Evolutionary conservation across 179 eudicot species (phyloP).

Genomic region (Carnegiea gigantea): DNA sequence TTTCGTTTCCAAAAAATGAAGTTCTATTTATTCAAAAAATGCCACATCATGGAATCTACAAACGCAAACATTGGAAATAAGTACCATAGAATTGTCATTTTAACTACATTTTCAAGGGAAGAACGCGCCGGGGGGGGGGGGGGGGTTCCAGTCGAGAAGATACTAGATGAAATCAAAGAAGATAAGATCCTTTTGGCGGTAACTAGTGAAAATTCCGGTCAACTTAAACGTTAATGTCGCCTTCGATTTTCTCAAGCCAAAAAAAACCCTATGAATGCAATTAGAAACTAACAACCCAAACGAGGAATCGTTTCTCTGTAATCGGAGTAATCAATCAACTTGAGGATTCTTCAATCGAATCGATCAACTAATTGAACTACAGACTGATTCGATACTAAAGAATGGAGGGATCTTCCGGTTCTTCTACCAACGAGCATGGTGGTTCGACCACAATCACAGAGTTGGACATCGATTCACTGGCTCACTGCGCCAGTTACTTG

Average conservation of each 20-base stretch:
- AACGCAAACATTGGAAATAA: too few species aligned
- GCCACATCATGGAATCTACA: too few species aligned
- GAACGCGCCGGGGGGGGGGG: too few species aligned
- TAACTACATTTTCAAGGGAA: too few species aligned
- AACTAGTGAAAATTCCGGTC: background rate
- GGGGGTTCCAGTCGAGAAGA: too few species aligned
- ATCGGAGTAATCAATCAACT: background rate
- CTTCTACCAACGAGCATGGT: background rate
- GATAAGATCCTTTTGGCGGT: background rate
- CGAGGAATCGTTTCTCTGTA: background rate
- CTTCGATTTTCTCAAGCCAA: background rate
- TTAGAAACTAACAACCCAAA: background rate
- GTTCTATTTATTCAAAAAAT: too few species aligned
- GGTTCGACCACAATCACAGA: slow-evolving; percentile 38
- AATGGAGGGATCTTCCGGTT: slow-evolving; percentile 11
- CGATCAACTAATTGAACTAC: background rate
- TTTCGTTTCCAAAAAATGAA: too few species aligned
- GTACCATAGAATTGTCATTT: too few species aligned
- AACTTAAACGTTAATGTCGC: background rate
- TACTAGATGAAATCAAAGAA: too few species aligned
- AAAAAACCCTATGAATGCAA: background rate
- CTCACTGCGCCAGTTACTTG: slow-evolving; percentile 45
- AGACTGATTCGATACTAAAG: background rate
- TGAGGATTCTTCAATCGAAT: background rate
- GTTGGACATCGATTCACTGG: slow-evolving; percentile 48